Base-by-base conservation (phyloP, 1,284 basidiomycete genomes). In the Leccinum ponderosum region DNA sequence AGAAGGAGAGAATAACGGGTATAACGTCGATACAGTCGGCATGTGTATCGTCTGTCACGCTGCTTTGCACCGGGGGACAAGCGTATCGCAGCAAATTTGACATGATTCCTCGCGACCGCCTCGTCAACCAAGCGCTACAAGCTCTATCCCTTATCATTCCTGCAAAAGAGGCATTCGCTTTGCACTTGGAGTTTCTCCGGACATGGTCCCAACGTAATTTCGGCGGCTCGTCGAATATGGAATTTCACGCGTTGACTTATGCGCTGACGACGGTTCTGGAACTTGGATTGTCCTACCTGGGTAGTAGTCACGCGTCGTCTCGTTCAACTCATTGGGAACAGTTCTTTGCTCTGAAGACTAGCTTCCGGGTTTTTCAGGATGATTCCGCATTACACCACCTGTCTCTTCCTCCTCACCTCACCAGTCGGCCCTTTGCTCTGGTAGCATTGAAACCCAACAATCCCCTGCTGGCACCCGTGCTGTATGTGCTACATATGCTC, bases 401-500 rank as follows among this genome's bases (percentile, higher is more conserved):
- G 31, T 70, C 74, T 25, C 65, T 79, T 39, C 84, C 86, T n/a
- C 59, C 68, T 48, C 54, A 61, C 61, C 33, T 69, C 60, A 68
- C 65, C 31, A 73, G 75, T 8, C 70, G 61, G 39, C 62, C 47
- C 9, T 75, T 65, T 31, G 53, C 58, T 42, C 33, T 76, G 35
- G 62, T 65, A n/a, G 52, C 63, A 29, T 5, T 57, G 9, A 73
- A 63, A 61, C 78, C 81, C 14, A 81, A 80, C 68, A 47, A 47
- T 47, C 73, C 72, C 44, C 73, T 80, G 29, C 75, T 86, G 25
- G 83, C 77, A 6, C 81, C 80, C 4, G 77, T 84, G 39, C 77
- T 96, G 7, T 84, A 88, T 60, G 87, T 87, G 0, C 74, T 97
- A 2, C 94, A 96, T 71, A 82, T 88, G 47, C 81, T 95, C 3